Base-by-base conservation (phyloP, 331 rosid species). In the Quercus tomentella region DNA sequence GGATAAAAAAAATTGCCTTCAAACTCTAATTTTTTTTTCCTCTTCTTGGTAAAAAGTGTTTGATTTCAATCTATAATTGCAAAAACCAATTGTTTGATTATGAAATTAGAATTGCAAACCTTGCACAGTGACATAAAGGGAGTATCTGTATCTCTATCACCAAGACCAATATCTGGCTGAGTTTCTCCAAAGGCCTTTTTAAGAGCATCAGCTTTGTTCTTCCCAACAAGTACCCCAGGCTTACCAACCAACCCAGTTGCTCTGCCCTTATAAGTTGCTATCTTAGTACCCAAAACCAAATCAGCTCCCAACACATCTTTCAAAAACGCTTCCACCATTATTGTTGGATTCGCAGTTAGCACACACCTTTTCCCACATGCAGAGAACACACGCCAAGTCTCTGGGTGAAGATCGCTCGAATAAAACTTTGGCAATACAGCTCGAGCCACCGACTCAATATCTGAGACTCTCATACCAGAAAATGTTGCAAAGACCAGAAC, bases 391-490 rank as follows among this genome's bases (percentile, higher is more conserved):
- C 94, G 81, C 98, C 97, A 94, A 3, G 88, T 58, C 78, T 89
- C 92, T 0, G 91, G 88, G 51, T 94, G 98, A 0, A 94, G 61
- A 17, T 94, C 96, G 0, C 63, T 52, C 1, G 89, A 81, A 33
- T 94, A 94, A 65, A 94, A 92, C 76, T 94, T 94, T 0, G 97
- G 98, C 7, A 92, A 82, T 10, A 90, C 98, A 1, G 98, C 98
- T 1, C 89, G 83, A 0, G 97, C 97, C 35, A 90, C 97, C 0
- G 96, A 94, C 37, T 94, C 92, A 2, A 94, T 89, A 67, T 79
- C 86, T 0, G 91, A 81, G 0, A 92, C 30, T 35, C 65, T 92
- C 87, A 89, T 82, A 0, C 98, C 94, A 0, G 83, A 0, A 41
- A 41, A 41, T 8, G 45, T 41, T 41, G 45, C 45, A 41, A 41